Evolutionary conservation across 2,329 filamentous ascomycete species (phyloP).

Genomic region (Colletotrichum orchidophilum): DNA sequence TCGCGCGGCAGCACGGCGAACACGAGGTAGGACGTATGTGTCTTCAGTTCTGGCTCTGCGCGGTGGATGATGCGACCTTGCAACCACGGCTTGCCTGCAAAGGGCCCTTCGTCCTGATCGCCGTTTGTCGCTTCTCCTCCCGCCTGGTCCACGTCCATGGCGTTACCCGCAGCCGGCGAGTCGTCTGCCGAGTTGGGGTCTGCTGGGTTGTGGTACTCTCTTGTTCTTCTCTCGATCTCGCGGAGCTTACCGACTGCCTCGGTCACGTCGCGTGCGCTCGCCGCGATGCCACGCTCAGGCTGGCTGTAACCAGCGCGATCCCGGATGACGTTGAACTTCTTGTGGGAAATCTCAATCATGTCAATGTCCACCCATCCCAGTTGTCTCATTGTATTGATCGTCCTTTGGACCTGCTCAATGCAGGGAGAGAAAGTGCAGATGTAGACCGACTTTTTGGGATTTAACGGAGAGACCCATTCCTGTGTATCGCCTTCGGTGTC

Average conservation of each 20-base stretch:
- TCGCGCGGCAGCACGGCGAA: constrained; percentile 90
- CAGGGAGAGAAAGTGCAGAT: constrained; percentile 97
- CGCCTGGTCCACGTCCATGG: constrained; percentile 52
- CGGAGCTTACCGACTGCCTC: constrained; percentile 81
- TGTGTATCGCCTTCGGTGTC: constrained; percentile 16
- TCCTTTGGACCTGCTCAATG: constrained; percentile 93
- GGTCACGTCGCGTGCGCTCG: constrained; percentile 76
- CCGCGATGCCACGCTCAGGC: constrained; percentile 75
- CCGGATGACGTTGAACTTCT: constrained; percentile 81
- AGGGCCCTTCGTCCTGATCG: constrained; percentile 37
- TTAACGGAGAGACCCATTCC: constrained; percentile 69
- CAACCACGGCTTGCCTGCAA: constrained; percentile 67
- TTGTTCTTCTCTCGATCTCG: constrained; percentile 76
- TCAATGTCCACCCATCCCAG: constrained; percentile 91
- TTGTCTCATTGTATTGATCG: constrained; percentile 80
- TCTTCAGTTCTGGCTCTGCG: constrained; percentile 89
- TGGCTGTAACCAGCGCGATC: constrained; percentile 79
- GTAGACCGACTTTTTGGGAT: constrained; percentile 76
- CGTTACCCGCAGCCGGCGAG: constrained; percentile 45
- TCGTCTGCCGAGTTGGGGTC: constrained; percentile 41
- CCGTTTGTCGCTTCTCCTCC: constrained; percentile 40
- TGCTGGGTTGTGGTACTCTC: constrained; percentile 65
- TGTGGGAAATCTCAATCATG: constrained; percentile 89
- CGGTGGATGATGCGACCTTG: constrained; percentile 83
- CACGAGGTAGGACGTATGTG: constrained; percentile 95